A percentile compares a stretch with the other conserved stretches of the same genome.
phyloP scores from a whole-genome alignment of 139 green algal species.

The Chlorokybus atmophyticus region DNA sequence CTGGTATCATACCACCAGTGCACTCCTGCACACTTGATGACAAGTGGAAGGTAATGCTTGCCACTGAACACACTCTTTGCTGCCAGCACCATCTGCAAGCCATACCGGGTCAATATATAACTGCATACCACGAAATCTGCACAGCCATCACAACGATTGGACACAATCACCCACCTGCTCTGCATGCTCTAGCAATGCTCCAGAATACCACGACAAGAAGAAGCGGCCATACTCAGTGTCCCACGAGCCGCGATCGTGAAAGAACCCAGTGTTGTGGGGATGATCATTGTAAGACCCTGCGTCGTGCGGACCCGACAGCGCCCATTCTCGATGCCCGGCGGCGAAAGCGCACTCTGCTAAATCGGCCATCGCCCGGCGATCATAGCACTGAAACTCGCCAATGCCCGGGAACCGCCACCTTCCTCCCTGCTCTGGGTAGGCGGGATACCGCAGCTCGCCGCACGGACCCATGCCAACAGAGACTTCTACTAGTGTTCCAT shows the following conservation, averaged over 20 bases:
- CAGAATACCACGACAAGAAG: conserved; percentile 87
- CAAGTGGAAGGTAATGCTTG: too few relatives aligned
- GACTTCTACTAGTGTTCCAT: conserved; percentile 59
- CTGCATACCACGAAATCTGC: too few relatives aligned
- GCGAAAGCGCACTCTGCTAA: conserved; percentile 45
- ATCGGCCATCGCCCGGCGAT: conserved; percentile 77
- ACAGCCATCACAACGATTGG: too few relatives aligned
- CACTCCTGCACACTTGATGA: conserved; percentile 62
- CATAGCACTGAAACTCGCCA: conserved; percentile 97
- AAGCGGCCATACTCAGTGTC: conserved; percentile 83
- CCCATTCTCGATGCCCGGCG: conserved; percentile 75
- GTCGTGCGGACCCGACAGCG: conserved; percentile 75
- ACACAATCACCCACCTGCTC: too few relatives aligned
- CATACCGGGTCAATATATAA: too few relatives aligned
- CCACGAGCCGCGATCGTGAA: conserved; percentile 70
- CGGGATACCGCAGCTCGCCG: conserved; percentile 90
- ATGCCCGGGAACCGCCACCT: conserved; percentile 89
- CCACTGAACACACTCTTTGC: too few relatives aligned
- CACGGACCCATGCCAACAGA: conserved; percentile 85
- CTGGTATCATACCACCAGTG: conserved; percentile 97
- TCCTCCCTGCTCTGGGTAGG: conserved; percentile 58
- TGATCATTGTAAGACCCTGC: conserved; percentile 78
- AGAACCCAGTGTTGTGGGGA: conserved; percentile 83
- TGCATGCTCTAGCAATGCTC: conserved; percentile 66
- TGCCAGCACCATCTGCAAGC: too few relatives aligned